Evolutionary conservation across 2,329 filamentous ascomycete genomes (phyloP), one percentile per base, ranked within the genome.

Genomic region (Fusarium coicis): DNA sequence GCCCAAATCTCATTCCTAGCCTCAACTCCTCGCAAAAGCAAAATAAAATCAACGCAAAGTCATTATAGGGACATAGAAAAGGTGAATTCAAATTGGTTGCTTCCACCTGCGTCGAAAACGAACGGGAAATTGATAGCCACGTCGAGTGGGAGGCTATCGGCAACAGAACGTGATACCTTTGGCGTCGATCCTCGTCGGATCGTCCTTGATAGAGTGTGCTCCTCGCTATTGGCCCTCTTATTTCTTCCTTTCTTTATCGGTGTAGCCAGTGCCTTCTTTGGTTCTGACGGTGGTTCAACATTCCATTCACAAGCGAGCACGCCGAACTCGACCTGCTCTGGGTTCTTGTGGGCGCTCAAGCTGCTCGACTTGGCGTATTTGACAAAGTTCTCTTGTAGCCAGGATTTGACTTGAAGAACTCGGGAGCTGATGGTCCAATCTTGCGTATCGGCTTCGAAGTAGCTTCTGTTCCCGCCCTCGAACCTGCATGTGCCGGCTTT

Each of bases 241-340:
- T 79, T 79, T 32, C 63, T 66, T 21, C 77, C 78, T 54, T 79
- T 79, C 61, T 76, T 77, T 23, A 61, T 49, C 8, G 75, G 72
- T 36, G 64, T 69, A 9, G 39, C 30, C 4, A 61, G 42, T 37
- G 57, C 46, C 37, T 63, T 68, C 23, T 63, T 74, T 21, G 59
- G 43, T 42, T 68, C 68, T 40, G 60, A 34, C 26, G 70, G 70
- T 15, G 75, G 73, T 21, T 59, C 76, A 19, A 81, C 77, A 10
- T 74, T 66, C 83, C 83, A 85, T 69, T 85, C 81, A 67, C 83
- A 85, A 2, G 80, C 82, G 42, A 86, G 54, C 9, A 86, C 76
- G 32, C 81, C 80, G 66, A 86, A 86, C 19, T 80, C 74, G 53
- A 86, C 85, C 11, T 73, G 72, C 26, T 79, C 77, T 4, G 85